Base-by-base conservation (phyloP, 306 rosid genomes). In the Benincasa hispida region DNA sequence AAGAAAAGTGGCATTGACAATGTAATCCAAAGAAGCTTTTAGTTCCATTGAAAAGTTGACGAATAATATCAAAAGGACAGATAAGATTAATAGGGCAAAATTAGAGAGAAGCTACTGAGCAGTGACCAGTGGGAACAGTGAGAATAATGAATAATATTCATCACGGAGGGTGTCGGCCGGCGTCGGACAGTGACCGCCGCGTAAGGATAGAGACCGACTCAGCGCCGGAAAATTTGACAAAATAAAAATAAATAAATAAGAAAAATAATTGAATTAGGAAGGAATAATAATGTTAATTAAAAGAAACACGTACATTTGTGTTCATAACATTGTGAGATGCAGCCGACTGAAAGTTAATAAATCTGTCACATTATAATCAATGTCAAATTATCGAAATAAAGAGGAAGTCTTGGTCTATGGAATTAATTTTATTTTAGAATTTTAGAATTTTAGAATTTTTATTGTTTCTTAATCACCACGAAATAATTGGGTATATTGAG, bases 211-310 rank as follows among this genome's bases (percentile, higher is more conserved):
- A 2, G 51, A 68, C 74, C 18, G 1, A 69, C 35, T 45, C 56
- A 42, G 56, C 53, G 73, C 73, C 51, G 73, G 53, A 37, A 66
- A 66, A 66, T 30, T 66, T 66, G 73, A 66, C 73, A 35, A 19
- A 10, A 35, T 0, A 22, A n/a, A n/a, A n/a, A 69, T 6, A 30
- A 61, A 28, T 6, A 60, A 9, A 10, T 11, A 11, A 55, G 0
- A n/a, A 57, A 1, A 57, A 10, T 0, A 55, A 22, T 10, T 10
- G 10, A 39, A 39, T 30, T 5, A 5, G 3, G 8, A 5, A 37
- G 8, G 41, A 54, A 11, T 1, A 24, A 15, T 30, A 11, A 58
- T 58, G 13, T 58, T 24, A 3, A 28, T 27, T 28, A 28, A 14
- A 27, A 27, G 21, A 28, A 35, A 8, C 8, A 35, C n/a, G 9